A percentile compares a stretch with the other conserved stretches of the same genome.
These are phyloP conservation scores for Leccinum fallax DNA, from an alignment of 1,284 basidiomycete genomes.

Conservation along the genomic window DNA sequence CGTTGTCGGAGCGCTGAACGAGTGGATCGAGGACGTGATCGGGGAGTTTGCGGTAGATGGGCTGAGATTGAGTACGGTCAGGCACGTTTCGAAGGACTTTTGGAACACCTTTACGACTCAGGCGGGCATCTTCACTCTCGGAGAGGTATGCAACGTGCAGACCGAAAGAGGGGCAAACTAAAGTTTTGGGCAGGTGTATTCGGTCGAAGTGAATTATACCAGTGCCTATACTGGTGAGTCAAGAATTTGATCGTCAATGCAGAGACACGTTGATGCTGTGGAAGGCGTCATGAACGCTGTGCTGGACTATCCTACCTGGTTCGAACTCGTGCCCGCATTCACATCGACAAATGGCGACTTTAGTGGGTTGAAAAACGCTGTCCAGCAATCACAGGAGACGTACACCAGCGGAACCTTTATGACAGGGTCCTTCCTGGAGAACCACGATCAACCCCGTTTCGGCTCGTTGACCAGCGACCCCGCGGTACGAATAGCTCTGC, in stretches of 20 bases:
- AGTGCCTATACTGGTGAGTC: constrained; percentile 42
- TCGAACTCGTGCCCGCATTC: constrained; percentile 62
- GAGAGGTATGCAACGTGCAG: constrained; percentile 55
- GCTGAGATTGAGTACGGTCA: constrained; percentile 51
- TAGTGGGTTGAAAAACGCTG: constrained; percentile 49
- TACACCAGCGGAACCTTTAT: constrained; percentile 52
- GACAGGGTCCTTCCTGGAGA: constrained; percentile 79
- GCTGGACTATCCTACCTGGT: constrained; percentile 71
- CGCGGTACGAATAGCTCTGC: constrained; percentile 41
- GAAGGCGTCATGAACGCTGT: constrained; percentile 51
- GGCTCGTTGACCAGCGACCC: constrained; percentile 50
- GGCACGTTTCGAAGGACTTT: constrained; percentile 62
- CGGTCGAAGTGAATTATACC: constrained; percentile 42
- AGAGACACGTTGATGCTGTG: neutral
- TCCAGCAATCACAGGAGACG: constrained; percentile 45
- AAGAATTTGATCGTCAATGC: constrained; percentile 1
- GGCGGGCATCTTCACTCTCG: constrained; percentile 75
- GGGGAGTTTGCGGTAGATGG: constrained; percentile 62
- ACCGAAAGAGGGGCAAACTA: neutral
- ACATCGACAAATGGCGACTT: constrained; percentile 53
- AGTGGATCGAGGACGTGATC: constrained; percentile 62
- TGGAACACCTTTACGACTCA: constrained; percentile 64
- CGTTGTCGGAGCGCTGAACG: constrained; percentile 54
- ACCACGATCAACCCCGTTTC: constrained; percentile 78
- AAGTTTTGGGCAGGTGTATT: constrained; percentile 38